phyloP scores from a whole-genome alignment of 2,329 filamentous ascomycete genomes.

The Alternaria sp. region DNA sequence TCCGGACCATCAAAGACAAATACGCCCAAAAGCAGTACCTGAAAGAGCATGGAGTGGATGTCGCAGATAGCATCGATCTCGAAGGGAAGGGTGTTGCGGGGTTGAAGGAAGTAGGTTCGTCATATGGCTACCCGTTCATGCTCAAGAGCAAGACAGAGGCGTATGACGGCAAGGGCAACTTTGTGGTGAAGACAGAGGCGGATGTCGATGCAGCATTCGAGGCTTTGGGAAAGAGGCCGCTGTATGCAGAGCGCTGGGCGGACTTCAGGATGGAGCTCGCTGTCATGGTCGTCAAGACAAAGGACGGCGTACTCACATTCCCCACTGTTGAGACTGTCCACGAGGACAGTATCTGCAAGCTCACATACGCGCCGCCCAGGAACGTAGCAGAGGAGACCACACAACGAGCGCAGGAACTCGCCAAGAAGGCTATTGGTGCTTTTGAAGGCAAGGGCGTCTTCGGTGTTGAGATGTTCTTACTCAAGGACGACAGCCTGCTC shows the following conservation, averaged over 20 bases:
- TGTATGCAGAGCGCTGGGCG: constrained; percentile 91
- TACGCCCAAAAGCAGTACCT: constrained; percentile 87
- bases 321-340: constrained; percentile 94
- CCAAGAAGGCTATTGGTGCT: constrained; percentile 76
- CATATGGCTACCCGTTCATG: constrained; percentile 86
- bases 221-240: constrained; percentile 68
- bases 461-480: constrained; percentile 94
- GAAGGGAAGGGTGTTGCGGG: constrained; percentile 65
- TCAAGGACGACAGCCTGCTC: constrained; percentile 72
- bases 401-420: constrained; percentile 74
- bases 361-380: constrained; percentile 85
- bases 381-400: constrained; percentile 67
- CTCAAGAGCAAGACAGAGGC: constrained; percentile 88
- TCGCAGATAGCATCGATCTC: constrained; percentile 73
- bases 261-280: constrained; percentile 86
- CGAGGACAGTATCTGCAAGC: constrained; percentile 93
- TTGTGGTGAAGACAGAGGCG: constrained; percentile 63
- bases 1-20: constrained; percentile 93
- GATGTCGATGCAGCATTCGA: constrained; percentile 72
- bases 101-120: constrained; percentile 66
- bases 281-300: constrained; percentile 92
- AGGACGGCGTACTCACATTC: constrained; percentile 76
- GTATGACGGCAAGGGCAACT: constrained; percentile 88
- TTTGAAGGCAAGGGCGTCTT: constrained; percentile 92
- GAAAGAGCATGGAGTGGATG: constrained; percentile 69